Evolutionary conservation across 2,329 filamentous ascomycete genomes (phyloP).

Genomic region (Lachnellula subtilissima): DNA sequence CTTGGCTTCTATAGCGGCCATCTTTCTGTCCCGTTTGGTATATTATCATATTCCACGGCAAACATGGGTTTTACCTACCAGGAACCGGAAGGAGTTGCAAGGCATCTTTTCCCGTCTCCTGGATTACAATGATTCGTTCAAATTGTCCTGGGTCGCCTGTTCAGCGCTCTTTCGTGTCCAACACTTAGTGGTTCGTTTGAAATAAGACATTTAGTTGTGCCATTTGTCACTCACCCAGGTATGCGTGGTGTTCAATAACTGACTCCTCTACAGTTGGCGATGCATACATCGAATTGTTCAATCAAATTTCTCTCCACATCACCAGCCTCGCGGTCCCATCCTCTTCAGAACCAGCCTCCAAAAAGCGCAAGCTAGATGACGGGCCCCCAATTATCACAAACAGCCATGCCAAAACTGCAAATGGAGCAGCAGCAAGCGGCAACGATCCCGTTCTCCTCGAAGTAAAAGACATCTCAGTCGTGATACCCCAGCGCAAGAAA

Average conservation of each 20-base stretch:
- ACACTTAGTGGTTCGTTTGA: no score
- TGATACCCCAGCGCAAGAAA: conserved; percentile 64
- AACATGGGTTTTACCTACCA: neutral
- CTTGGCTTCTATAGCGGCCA: conserved; percentile 1
- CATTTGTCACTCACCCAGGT: no score
- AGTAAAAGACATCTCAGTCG: conserved; percentile 63
- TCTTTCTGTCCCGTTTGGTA: neutral
- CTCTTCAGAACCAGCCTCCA: conserved; percentile 25
- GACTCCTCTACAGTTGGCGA: conserved; percentile 19
- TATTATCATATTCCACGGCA: neutral
- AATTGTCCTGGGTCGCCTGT: no score
- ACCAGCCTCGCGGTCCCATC: conserved; percentile 12
- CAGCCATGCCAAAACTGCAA: conserved; percentile 8
- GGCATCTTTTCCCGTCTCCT: no score
- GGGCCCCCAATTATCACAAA: conserved; percentile 19
- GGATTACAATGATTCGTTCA: no score
- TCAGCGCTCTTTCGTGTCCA: no score
- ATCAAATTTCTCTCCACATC: conserved; percentile 31
- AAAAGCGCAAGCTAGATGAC: conserved; percentile 31
- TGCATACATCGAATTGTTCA: conserved; percentile 32
- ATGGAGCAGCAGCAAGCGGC: conserved; percentile 25
- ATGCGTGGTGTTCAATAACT: neutral
- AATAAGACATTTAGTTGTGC: no score
- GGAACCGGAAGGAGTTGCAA: neutral
- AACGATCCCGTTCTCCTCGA: conserved; percentile 52